phyloP scores from a whole-genome alignment of 2,329 filamentous ascomycete genomes.

The Colletotrichum musae region DNA sequence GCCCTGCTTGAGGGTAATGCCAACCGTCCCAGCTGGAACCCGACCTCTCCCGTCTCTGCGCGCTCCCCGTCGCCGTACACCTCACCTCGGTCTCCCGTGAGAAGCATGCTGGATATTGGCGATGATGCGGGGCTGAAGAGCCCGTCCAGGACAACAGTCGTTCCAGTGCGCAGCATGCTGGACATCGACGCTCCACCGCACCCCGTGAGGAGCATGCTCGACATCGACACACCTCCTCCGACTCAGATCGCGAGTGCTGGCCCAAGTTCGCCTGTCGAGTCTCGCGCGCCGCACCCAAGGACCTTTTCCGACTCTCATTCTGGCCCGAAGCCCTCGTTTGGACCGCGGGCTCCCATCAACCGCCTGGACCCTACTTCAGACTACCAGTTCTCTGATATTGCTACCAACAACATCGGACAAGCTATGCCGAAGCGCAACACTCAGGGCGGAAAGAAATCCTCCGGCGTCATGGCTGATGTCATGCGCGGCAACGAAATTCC shows the following conservation, averaged over 20 bases:
- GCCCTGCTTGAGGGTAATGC: conserved; percentile 73
- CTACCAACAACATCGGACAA: conserved; percentile 66
- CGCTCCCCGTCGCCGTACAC: conserved; percentile 69
- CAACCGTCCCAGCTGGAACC: conserved; percentile 46
- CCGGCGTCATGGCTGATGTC: conserved; percentile 64
- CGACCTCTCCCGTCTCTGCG: conserved; percentile 50
- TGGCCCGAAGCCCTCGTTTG: conserved; percentile 61
- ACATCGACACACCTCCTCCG: conserved; percentile 56
- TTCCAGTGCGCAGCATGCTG: conserved; percentile 77
- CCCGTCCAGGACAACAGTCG: conserved; percentile 55
- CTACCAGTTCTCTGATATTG: conserved; percentile 75
- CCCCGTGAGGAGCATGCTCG: conserved; percentile 67
- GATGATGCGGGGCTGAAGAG: conserved; percentile 56
- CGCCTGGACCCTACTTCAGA: conserved; percentile 56
- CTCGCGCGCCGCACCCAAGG: conserved; percentile 58
- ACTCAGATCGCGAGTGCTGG: conserved; percentile 56
- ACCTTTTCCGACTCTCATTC: conserved; percentile 69
- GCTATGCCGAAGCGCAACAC: conserved; percentile 66
- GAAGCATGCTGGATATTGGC: conserved; percentile 77
- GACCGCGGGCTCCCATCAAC: conserved; percentile 47
- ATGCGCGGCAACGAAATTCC: conserved; percentile 67
- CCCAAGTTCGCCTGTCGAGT: conserved; percentile 62
- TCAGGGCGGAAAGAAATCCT: conserved; percentile 57
- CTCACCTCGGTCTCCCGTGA: conserved; percentile 75
- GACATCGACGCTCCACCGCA: conserved; percentile 65